Conservation (phyloP, 805 yeast genomes). For the Torulaspora delbrueckii region DNA sequence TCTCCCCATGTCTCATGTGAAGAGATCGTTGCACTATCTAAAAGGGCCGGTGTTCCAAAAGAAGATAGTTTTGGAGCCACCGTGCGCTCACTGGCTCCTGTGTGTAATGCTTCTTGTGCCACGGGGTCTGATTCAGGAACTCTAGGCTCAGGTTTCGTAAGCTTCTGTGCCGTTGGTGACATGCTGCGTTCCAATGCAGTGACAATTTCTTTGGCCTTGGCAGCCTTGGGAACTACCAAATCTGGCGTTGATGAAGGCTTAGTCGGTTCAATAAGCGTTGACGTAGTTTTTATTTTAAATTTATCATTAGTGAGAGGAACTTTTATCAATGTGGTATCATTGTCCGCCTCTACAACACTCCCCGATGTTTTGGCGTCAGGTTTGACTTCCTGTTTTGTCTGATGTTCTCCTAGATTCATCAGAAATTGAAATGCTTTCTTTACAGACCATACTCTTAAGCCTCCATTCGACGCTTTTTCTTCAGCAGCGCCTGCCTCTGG, state of each 20-base stretch:
- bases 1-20: neutral
- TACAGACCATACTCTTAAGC: slow-evolving; percentile 20
- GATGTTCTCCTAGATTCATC: slow-evolving; percentile 14
- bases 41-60: neutral
- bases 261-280: neutral
- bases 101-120: neutral
- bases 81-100: neutral
- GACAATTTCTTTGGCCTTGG: neutral
- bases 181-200: neutral
- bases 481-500: neutral
- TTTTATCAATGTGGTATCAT: neutral
- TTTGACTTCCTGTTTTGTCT: neutral
- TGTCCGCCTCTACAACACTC: neutral
- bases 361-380: neutral
- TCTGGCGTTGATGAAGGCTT: neutral
- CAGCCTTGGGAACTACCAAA: neutral
- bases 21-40: neutral
- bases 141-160: neutral
- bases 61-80: neutral
- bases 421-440: slow-evolving; percentile 16
- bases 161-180: neutral
- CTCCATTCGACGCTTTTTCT: neutral
- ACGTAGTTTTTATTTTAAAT: too few species aligned
- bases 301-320: neutral
- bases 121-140: neutral